A percentile compares a stretch with the other conserved stretches of the same genome.
Evolutionary conservation across 257 asterid species (phyloP).

Genomic region (Jaltomata sinuosa): DNA sequence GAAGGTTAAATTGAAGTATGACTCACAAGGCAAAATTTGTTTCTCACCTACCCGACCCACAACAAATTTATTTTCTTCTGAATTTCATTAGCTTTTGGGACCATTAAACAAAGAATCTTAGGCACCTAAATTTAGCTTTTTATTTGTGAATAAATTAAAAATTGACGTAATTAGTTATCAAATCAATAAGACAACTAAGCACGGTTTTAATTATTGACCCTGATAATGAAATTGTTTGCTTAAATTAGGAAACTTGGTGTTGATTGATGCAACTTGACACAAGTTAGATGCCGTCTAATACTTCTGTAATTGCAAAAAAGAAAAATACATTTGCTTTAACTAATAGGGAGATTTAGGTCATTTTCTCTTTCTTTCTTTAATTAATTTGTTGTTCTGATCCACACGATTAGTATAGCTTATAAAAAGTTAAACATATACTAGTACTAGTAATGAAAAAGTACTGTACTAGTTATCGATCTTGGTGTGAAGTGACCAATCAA

Average conservation of each 20-base stretch:
- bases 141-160: not conserved
- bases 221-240: slow-evolving; percentile 22
- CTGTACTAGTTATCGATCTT: not conserved
- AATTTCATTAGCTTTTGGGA: slow-evolving; percentile 29
- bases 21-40: slow-evolving; percentile 31
- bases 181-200: slow-evolving; percentile 12
- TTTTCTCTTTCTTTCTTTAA: not conserved
- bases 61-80: slow-evolving; percentile 10
- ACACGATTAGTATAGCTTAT: not conserved
- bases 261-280: slow-evolving; percentile 39
- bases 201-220: slow-evolving; percentile 14
- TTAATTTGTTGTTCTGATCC: not conserved
- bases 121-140: slow-evolving; percentile 12
- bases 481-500: not conserved
- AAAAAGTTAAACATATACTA: not conserved
- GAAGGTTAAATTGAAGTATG: slow-evolving; percentile 17
- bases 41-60: slow-evolving; percentile 88
- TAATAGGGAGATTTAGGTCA: not conserved
- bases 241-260: slow-evolving; percentile 38
- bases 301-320: not conserved
- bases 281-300: not conserved
- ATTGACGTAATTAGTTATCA: slow-evolving; percentile 1
- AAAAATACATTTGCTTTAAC: not conserved
- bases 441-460: not conserved
- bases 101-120: slow-evolving; percentile 56